These are phyloP conservation scores for Miscanthus lutarioriparius DNA, from an alignment of 176 grass and related monocot genomes.

Conservation along the genomic window DNA sequence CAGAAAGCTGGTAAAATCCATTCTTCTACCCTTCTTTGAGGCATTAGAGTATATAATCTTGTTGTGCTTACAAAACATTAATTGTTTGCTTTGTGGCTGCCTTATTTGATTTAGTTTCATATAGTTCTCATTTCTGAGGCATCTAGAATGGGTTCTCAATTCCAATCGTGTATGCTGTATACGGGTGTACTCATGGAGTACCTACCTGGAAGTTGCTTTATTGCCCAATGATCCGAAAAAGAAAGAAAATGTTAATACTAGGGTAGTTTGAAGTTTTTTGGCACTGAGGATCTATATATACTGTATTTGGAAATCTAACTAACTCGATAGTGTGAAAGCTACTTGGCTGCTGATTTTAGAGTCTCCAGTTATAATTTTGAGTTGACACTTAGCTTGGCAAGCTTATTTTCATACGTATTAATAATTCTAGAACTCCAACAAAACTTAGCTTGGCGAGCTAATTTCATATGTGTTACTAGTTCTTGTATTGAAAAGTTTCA, in stretches of 20 bases:
- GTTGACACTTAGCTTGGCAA: neutral
- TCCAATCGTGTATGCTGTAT: neutral
- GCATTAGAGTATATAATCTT: neutral
- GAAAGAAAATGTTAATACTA: neutral
- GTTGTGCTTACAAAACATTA: neutral
- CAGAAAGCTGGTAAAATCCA: slow-evolving; percentile 58
- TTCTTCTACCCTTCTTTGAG: slow-evolving; percentile 20
- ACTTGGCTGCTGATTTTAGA: neutral
- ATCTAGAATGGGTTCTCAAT: neutral
- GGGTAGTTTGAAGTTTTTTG: neutral
- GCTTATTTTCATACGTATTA: neutral
- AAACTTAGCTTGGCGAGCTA: neutral
- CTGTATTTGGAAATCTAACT: slow-evolving; percentile 5
- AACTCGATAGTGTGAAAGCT: neutral
- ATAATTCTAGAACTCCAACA: neutral
- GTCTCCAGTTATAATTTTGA: neutral
- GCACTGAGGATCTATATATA: neutral
- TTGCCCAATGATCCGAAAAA: neutral
- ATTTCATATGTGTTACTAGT: neutral
- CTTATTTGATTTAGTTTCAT: slow-evolving; percentile 11
- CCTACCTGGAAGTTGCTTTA: neutral
- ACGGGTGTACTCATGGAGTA: neutral
- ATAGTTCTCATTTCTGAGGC: neutral
- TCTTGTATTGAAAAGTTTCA: neutral
- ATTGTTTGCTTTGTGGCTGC: neutral